Evolutionary conservation across 768 basidiomycete genomes (phyloP), one percentile per base, ranked within the genome.

Genomic region (Mycena sanguinolenta): DNA sequence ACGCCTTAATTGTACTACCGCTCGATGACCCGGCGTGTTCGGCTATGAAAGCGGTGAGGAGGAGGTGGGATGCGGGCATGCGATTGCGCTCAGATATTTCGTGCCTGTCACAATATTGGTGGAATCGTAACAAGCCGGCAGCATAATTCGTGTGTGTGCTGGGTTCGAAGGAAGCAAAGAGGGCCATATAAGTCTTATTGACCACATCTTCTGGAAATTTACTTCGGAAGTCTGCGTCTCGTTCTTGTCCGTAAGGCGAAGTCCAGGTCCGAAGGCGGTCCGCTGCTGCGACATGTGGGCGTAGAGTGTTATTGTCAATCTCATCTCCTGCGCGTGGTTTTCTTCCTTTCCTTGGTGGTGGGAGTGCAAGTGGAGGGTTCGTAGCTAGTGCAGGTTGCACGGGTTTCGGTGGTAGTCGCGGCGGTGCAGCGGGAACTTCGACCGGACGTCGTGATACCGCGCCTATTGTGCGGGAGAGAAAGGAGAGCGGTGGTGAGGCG

Each of bases 81-180:
- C 75, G 74, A 3, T 42, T 46, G 12, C 25, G 62, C 62, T 84
- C 80, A 0, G 78, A 58, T 6, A 85, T 78, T 4, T 61, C 3
- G 3, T 72, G 32, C 3, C 52, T 46, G 65, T 86, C 78, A 44
- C 84, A 84, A 65, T 82, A 86, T 64, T 85, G 79, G 0, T 74
- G 78, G 75, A 82, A 85, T 0, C 76, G 69, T 0, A 81, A 75
- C 0, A 82, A 69, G 14, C 83, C 81, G 3, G 82, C 79, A 7
- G 75, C 82, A 65, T 85, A 84, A 14, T 73, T 77, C 8, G 66
- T 61, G 14, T 69, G 71, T 3, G 78, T 76, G 46, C 58, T 62
- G 7, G 66, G 60, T 19, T 75, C 77, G 25, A 75, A 74, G 0
- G 75, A 71, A 6, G 55, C 55, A 23, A 55, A 54, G 13, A 78